Percentiles rank a stretch among this genome's conserved stretches.
These are phyloP conservation scores for Oxytropis ochrocephala DNA, from an alignment of 306 rosid species.

Conservation along the genomic window DNA sequence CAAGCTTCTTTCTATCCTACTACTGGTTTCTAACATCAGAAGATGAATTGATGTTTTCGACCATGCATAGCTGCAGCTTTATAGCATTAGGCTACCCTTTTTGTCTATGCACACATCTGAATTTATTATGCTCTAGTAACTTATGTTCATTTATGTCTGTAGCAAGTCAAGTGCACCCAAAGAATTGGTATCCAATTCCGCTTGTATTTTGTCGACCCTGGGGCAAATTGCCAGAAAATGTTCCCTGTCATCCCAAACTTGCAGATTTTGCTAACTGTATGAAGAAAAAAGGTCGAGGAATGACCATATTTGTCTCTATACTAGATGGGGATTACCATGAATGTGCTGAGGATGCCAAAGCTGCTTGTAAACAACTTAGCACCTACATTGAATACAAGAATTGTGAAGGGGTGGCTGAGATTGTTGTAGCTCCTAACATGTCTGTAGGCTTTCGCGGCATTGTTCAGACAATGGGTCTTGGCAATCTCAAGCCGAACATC, in stretches of 20 bases:
- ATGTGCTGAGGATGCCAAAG: slow-evolving; percentile 87
- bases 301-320: slow-evolving; percentile 92
- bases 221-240: slow-evolving; percentile 98
- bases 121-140: slow-evolving; percentile 7
- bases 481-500: slow-evolving; percentile 96
- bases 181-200: slow-evolving; percentile 99
- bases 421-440: slow-evolving; percentile 94
- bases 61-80: neutral
- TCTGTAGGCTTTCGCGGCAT: slow-evolving; percentile 93
- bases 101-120: neutral
- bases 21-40: neutral
- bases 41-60: neutral
- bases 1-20: neutral
- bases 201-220: slow-evolving; percentile 95
- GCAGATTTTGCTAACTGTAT: slow-evolving; percentile 98
- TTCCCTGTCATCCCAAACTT: slow-evolving; percentile 98
- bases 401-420: slow-evolving; percentile 99
- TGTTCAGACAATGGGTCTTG: slow-evolving; percentile 97
- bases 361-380: slow-evolving; percentile 87
- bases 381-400: slow-evolving; percentile 92
- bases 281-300: slow-evolving; percentile 99
- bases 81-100: neutral
- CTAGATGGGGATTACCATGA: slow-evolving; percentile 95
- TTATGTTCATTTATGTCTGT: slow-evolving; percentile 25
- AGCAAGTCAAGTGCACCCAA: slow-evolving; percentile 98